A percentile compares a stretch with the other conserved stretches of the same genome.
Conservation (phyloP, 768 basidiomycete genomes). For the Hemileccinum impolitum region DNA sequence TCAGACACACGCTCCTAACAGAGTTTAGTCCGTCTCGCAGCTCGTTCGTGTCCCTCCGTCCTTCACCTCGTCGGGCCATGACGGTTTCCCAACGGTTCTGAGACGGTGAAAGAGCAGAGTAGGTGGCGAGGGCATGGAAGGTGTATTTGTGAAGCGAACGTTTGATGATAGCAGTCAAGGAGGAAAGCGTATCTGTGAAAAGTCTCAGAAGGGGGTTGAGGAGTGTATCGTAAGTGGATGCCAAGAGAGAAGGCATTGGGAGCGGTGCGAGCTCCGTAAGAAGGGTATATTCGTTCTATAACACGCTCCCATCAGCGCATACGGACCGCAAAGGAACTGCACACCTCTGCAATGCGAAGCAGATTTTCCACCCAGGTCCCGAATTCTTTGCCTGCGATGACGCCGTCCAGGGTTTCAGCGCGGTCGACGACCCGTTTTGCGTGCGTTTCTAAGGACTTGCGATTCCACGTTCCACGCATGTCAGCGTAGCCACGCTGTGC, state of each 20-base stretch:
- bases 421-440: conserved; percentile 68
- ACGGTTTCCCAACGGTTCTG: conserved; percentile 69
- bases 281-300: conserved; percentile 65
- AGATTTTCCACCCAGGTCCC: conserved; percentile 67
- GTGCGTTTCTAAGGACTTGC: conserved; percentile 69
- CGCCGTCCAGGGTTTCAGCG: conserved; percentile 64
- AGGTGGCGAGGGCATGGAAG: conserved; percentile 74
- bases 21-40: conserved; percentile 65
- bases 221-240: conserved; percentile 58
- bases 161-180: conserved; percentile 65
- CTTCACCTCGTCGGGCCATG: conserved; percentile 47
- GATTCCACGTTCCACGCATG: conserved; percentile 79
- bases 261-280: conserved; percentile 64
- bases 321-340: conserved; percentile 10
- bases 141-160: conserved; percentile 74
- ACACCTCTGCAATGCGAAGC: conserved; percentile 62
- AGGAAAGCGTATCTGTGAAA: conserved; percentile 62
- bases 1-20: conserved; percentile 64
- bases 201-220: conserved; percentile 62
- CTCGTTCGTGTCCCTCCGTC: conserved; percentile 55
- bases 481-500: conserved; percentile 82
- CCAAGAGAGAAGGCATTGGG: conserved; percentile 44
- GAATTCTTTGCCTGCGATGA: conserved; percentile 66
- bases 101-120: conserved; percentile 52
- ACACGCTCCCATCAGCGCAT: neutral